phyloP scores from a whole-genome alignment of 345 rosid species.

The Rubroshorea leprosula region DNA sequence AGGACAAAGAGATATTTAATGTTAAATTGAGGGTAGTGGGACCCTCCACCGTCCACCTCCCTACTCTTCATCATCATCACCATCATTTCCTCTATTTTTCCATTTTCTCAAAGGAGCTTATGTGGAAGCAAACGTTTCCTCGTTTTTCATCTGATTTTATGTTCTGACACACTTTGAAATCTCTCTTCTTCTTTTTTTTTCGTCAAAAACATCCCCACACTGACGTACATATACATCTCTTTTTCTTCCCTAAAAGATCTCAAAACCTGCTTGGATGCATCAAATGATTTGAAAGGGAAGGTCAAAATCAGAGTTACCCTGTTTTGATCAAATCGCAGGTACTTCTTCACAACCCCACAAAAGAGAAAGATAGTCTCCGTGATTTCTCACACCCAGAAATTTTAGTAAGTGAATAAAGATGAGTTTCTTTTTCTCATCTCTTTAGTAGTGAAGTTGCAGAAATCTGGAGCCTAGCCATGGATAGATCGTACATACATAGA shows the following conservation, averaged over 20 bases:
- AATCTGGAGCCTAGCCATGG: slow-evolving; percentile 20
- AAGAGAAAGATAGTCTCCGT: slow-evolving; percentile 17
- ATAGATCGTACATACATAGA: slow-evolving; percentile 10
- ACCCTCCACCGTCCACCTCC: slow-evolving; percentile 16
- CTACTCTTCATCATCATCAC: slow-evolving; percentile 28
- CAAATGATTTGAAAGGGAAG: slow-evolving; percentile 36
- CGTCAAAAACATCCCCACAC: background rate
- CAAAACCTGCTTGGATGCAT: slow-evolving; percentile 16
- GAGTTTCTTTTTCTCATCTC: slow-evolving; percentile 25
- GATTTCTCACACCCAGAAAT: too few relatives aligned
- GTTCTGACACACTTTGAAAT: slow-evolving; percentile 40
- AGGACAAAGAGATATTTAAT: slow-evolving; percentile 51
- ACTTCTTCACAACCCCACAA: slow-evolving; percentile 18
- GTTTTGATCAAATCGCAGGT: slow-evolving; percentile 42
- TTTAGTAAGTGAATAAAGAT: too few relatives aligned
- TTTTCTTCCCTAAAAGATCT: slow-evolving; percentile 8
- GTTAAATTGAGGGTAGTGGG: slow-evolving; percentile 25
- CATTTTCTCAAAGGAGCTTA: slow-evolving; percentile 25
- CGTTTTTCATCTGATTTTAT: slow-evolving; percentile 67
- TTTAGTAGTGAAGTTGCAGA: slow-evolving; percentile 55
- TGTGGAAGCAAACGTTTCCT: slow-evolving; percentile 79
- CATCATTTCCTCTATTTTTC: slow-evolving; percentile 19
- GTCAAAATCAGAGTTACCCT: slow-evolving; percentile 41
- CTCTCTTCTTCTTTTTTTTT: background rate
- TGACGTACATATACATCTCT: background rate